Evolutionary conservation across 352 stramenopile species (phyloP), one percentile per base, ranked within the genome.

Genomic region (Globisporangium nunn): DNA sequence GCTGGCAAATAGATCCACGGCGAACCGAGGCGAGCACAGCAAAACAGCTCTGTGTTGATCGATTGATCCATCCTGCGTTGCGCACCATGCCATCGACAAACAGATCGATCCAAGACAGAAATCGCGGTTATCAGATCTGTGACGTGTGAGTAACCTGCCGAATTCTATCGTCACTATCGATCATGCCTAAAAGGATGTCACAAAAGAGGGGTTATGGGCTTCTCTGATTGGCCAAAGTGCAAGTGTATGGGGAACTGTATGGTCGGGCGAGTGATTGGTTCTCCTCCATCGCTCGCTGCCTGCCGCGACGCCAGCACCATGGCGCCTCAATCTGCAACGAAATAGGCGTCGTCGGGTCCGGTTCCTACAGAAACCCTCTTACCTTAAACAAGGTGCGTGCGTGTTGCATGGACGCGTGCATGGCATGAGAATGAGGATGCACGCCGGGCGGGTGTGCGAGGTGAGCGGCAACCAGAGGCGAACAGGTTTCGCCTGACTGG

Each of bases 341-440:
- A 66, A 66, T 59, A 85, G 82, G 85, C 82, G 77, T 84, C 76
- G 79, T 92, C 82, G 78, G 79, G 81, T 87, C 70, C 57, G 66
- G 37, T 28, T 48, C 43, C 50, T 52, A 50, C 50, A 62, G 57
- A 64, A 57, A 54, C 61, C 71, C 68, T 85, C 71, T 81, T 90
- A 85, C 82, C 82, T 92, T 92, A 92, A 92, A 90, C 78, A 92
- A 92, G 82, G 82, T 92, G 65, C 61, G 79, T 81, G 43, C 29
- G 30, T 56, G 29, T 47, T 58, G 31, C n/a, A 31, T 46, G 39
- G 49, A 54, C 28, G 18, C 39, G 33, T 43, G 12, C 23, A 50
- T 47, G 29, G 40, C 30, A 23, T 23, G 23, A 23, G 23, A 23
- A 23, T 23, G 23, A 23, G 23, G 23, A 23, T 23, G 23, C 23